These are phyloP conservation scores for Pisolithus microcarpus DNA, from an alignment of 768 basidiomycete species.

Conservation along the genomic window DNA sequence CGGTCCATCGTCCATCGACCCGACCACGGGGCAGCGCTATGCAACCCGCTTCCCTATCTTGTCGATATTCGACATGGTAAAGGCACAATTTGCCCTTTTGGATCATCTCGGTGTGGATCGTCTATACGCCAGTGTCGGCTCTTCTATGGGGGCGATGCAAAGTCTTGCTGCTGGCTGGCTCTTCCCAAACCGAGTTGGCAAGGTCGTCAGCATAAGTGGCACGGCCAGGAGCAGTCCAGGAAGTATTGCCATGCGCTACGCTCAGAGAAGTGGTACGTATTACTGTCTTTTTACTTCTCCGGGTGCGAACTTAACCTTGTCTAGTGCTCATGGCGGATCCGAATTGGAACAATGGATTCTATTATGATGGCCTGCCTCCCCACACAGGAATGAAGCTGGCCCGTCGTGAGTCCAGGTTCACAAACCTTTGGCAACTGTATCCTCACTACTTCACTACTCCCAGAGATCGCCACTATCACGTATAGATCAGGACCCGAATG, in stretches of 20 bases:
- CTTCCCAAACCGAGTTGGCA: conserved; percentile 79
- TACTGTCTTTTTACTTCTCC: neutral
- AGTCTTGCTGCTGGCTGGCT: conserved; percentile 94
- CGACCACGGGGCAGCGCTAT: conserved; percentile 60
- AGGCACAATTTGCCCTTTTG: conserved; percentile 81
- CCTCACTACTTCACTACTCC: neutral
- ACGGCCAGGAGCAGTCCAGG: conserved; percentile 89
- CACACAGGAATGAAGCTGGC: conserved; percentile 99
- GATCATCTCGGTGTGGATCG: conserved; percentile 78
- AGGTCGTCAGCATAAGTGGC: conserved; percentile 90
- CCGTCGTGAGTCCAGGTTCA: conserved; percentile 56
- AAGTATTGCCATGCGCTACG: conserved; percentile 92
- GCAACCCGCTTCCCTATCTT: conserved; percentile 89
- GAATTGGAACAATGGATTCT: conserved; percentile 99
- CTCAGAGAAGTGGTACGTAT: conserved; percentile 81
- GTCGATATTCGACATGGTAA: conserved; percentile 95
- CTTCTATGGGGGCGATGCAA: conserved; percentile 98
- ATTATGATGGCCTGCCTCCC: conserved; percentile 91
- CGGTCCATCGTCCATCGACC: conserved; percentile 82
- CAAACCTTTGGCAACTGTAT: neutral
- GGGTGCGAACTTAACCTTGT: conserved; percentile 1
- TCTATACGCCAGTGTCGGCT: conserved; percentile 90
- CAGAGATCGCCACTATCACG: conserved; percentile 98
- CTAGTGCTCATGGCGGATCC: conserved; percentile 98
- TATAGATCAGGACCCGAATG: conserved; percentile 99